Evolutionary conservation across 2,329 filamentous ascomycete species (phyloP).

Genomic region (Xenosphaeropsis pyriputrescens): DNA sequence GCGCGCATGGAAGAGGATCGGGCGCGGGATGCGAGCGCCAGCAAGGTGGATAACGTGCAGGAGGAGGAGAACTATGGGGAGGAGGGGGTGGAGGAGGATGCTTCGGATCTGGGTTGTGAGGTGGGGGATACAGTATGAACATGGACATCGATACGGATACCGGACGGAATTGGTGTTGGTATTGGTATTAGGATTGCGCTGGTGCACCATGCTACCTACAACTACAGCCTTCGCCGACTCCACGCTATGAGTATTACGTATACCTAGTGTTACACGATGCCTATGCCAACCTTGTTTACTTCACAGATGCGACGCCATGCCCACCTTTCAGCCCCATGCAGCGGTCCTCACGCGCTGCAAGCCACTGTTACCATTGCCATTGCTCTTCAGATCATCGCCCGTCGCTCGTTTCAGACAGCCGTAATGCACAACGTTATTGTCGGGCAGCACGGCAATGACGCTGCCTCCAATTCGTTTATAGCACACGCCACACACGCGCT

Average conservation of each 20-base stretch:
- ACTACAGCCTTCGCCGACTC: too few relatives aligned
- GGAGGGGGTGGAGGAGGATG: conserved; percentile 55
- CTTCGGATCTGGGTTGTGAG: too few relatives aligned
- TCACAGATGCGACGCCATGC: too few relatives aligned
- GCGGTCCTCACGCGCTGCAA: neutral
- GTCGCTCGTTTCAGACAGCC: conserved; percentile 50
- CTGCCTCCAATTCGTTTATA: conserved; percentile 85
- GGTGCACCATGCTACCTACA: too few relatives aligned
- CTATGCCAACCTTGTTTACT: too few relatives aligned
- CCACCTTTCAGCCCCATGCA: too few relatives aligned
- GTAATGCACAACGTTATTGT: conserved; percentile 71
- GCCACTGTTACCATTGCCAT: neutral
- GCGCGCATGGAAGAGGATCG: conserved; percentile 63
- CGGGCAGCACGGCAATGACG: conserved; percentile 79
- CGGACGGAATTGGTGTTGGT: too few relatives aligned
- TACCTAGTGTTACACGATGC: too few relatives aligned
- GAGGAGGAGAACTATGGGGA: conserved; percentile 78
- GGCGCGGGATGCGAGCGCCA: conserved; percentile 26
- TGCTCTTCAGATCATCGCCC: conserved; percentile 13
- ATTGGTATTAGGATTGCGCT: too few relatives aligned
- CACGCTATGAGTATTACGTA: too few relatives aligned
- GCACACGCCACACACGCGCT: conserved; percentile 81
- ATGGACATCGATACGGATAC: too few relatives aligned
- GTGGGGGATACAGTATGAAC: too few relatives aligned
- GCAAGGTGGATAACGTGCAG: conserved; percentile 33